Base-by-base conservation (phyloP, 192 early-diverging fungal genomes). In the Coemansia biformis region DNA sequence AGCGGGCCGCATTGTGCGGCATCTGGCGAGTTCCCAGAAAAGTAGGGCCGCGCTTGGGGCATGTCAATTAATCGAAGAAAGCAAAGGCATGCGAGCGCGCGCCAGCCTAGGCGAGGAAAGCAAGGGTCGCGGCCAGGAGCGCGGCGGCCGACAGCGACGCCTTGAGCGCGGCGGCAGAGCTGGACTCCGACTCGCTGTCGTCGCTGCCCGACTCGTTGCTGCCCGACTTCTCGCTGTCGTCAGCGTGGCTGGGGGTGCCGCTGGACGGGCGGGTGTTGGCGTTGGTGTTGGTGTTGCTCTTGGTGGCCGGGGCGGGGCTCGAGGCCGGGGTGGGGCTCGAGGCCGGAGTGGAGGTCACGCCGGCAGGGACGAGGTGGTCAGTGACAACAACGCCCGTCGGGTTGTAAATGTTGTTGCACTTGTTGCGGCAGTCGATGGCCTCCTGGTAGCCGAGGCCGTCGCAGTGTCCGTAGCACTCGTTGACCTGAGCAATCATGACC, bases 361-460 rank as follows among this genome's bases (percentile, higher is more conserved):
- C 57, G 5, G 22, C 64, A 31, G 64, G 47, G 18, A 38, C 36
- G n/a, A 55, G 56, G 31, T 72, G 68, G 59, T 64, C 46, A 22
- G 50, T 42, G 38, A 72, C 50, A 14, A 72, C 32, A 21, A 35
- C 24, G 31, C 51, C 51, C 19, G 44, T 26, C 4, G 68, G 68
- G 68, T 72, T 72, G 68, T 64, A 72, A 44, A 60, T 41, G 23
- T 30, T 30, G 42, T 67, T 51, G 57, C 68, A 72, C 43, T 53
- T 55, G 39, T 40, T 40, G 30, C 51, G 34, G 68, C 68, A 72
- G 48, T 46, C 57, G 33, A 64, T 64, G 51, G 54, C 57, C 8
- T 21, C 53, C 29, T 48, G 44, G 48, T 64, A 30, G 49, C 41
- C 57, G 14, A 56, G 53, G 40, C 29, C 38, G 31, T 46, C 30